Evolutionary conservation across 108 stramenopile species (phyloP).

Genomic region (Cyclotella baltica): DNA sequence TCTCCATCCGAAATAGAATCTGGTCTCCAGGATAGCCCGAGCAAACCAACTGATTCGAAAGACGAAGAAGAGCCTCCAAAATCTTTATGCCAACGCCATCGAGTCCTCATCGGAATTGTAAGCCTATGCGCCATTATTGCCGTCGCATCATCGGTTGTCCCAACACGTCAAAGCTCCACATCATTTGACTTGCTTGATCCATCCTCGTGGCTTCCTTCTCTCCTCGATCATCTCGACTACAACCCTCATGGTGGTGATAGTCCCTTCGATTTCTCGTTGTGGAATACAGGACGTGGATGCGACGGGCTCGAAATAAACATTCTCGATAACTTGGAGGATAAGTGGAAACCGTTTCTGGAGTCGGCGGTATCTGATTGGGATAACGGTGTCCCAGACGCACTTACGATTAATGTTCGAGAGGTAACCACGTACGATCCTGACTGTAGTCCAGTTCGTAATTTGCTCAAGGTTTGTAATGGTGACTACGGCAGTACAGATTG

Average conservation of each 20-base stretch:
- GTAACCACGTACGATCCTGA: constrained; percentile 21
- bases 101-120: neutral
- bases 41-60: neutral
- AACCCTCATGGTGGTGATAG: constrained; percentile 39
- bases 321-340: constrained; percentile 36
- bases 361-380: constrained; percentile 45
- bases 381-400: constrained; percentile 39
- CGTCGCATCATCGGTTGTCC: neutral
- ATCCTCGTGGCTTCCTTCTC: constrained; percentile 28
- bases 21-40: neutral
- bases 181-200: constrained; percentile 31
- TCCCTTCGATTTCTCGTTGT: constrained; percentile 31
- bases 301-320: constrained; percentile 36
- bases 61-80: neutral
- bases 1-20: neutral
- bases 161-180: neutral
- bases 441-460: constrained; percentile 12
- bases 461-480: constrained; percentile 46
- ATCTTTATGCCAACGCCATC: neutral
- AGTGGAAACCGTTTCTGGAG: constrained; percentile 41
- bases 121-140: neutral
- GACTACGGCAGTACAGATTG: constrained; percentile 46
- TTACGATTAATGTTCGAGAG: constrained; percentile 23
- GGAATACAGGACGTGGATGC: constrained; percentile 25
- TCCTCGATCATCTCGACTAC: constrained; percentile 11